A percentile compares a stretch with the other conserved stretches of the same genome.
These are phyloP conservation scores for Fraxinus americana DNA, from an alignment of 257 asterid genomes.

Conservation along the genomic window DNA sequence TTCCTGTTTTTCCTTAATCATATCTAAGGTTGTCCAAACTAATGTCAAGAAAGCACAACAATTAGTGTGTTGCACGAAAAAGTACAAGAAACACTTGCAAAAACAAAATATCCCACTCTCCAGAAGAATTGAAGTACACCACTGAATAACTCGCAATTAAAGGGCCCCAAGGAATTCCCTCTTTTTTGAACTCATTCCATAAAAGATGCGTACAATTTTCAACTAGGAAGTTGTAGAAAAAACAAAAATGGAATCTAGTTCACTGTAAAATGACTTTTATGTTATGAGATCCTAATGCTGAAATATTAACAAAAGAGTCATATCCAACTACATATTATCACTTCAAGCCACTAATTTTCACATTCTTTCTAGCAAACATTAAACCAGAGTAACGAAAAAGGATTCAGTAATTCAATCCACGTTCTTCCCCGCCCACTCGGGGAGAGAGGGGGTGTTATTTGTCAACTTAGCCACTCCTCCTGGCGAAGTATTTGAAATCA, in stretches of 20 bases:
- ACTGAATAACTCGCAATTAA: not conserved
- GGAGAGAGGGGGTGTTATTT: not conserved
- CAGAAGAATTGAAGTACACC: not conserved
- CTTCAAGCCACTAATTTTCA: not conserved
- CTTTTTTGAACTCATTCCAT: not conserved
- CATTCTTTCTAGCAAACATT: not conserved
- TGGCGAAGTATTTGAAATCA: slow-evolving; percentile 38
- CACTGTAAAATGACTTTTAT: not conserved
- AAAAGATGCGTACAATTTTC: not conserved
- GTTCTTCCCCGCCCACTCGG: not conserved
- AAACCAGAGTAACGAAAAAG: not conserved
- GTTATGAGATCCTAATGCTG: slow-evolving; percentile 2
- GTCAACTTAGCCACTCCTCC: not conserved
- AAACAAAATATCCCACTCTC: not conserved
- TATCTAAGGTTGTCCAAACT: not conserved
- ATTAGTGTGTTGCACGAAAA: not conserved
- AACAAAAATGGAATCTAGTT: not conserved
- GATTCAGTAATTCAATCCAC: not conserved
- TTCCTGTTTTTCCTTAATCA: not conserved
- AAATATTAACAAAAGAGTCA: not conserved
- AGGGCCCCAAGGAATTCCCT: not conserved
- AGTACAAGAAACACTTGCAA: not conserved
- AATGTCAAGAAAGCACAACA: not conserved
- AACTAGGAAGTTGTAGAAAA: not conserved
- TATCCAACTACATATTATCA: not conserved